phyloP scores from a whole-genome alignment of 306 rosid species.

The Pachyrhizus erosus region DNA sequence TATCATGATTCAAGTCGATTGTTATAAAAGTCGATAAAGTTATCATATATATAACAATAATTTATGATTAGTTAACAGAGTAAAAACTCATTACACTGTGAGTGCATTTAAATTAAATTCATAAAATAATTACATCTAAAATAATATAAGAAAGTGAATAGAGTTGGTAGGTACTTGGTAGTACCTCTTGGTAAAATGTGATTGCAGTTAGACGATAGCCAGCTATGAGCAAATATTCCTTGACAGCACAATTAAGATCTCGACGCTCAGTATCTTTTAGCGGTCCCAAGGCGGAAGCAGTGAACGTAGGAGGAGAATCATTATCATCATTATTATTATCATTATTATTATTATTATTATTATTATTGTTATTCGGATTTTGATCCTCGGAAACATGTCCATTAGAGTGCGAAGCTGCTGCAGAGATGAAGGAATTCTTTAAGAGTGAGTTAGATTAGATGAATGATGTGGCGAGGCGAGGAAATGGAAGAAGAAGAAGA shows the following conservation, averaged over 20 bases:
- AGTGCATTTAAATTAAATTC: too few relatives aligned
- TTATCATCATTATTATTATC: too few relatives aligned
- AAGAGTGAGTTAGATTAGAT: not conserved
- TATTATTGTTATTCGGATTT: constrained; percentile 30
- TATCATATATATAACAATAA: too few relatives aligned
- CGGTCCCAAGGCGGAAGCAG: constrained; percentile 72
- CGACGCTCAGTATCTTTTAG: constrained; percentile 72
- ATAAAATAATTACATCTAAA: not conserved
- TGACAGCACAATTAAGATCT: constrained; percentile 89
- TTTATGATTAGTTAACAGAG: too few relatives aligned
- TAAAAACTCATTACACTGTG: too few relatives aligned
- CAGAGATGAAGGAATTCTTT: too few relatives aligned
- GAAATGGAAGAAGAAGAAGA: not conserved
- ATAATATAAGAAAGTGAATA: not conserved
- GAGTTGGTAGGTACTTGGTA: not conserved
- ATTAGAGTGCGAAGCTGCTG: constrained; percentile 48
- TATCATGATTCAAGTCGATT: too few relatives aligned
- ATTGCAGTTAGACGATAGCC: constrained; percentile 95
- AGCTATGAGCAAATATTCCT: constrained; percentile 89
- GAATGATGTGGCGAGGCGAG: too few relatives aligned
- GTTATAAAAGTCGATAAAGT: too few relatives aligned
- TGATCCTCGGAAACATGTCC: constrained; percentile 49
- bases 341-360: too few relatives aligned
- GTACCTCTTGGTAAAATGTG: constrained; percentile 96
- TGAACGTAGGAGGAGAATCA: too few relatives aligned